Conservation (phyloP, 805 yeast genomes). For the Sugiyamaella smithiae region DNA sequence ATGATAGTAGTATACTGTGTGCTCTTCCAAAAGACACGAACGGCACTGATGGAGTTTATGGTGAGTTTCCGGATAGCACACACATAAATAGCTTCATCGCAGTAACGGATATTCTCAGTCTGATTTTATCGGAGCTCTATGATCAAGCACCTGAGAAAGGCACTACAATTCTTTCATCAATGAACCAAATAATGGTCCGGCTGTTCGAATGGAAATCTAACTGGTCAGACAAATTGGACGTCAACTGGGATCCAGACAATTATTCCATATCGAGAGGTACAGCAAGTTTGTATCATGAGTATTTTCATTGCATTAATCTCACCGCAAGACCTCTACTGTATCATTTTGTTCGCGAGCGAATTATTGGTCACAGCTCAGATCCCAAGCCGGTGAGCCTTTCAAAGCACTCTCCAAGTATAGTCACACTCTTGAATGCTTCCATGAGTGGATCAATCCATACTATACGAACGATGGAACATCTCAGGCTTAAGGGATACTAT, state of each 20-base stretch:
- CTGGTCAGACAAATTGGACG: constrained; percentile 16
- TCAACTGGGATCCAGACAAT: constrained; percentile 14
- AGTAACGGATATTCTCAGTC: constrained; percentile 20
- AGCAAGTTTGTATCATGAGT: constrained; percentile 23
- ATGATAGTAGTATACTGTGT: constrained; percentile 20
- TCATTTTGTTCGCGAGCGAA: constrained; percentile 25
- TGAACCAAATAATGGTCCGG: constrained; percentile 13
- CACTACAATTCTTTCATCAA: constrained; percentile 3
- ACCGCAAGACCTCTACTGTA: constrained; percentile 25
- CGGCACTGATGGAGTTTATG: neutral
- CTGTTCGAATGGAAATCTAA: constrained; percentile 23
- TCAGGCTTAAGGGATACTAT: constrained; percentile 10
- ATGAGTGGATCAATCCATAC: constrained; percentile 25
- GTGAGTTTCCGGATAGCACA: constrained; percentile 20
- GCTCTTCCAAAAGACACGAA: constrained; percentile 15
- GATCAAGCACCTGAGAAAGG: constrained; percentile 17
- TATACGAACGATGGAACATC: constrained; percentile 17
- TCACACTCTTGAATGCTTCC: constrained; percentile 23
- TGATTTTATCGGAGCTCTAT: constrained; percentile 20
- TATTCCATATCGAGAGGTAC: constrained; percentile 18
- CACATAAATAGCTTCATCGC: constrained; percentile 23
- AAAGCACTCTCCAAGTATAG: constrained; percentile 18
- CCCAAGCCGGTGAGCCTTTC: constrained; percentile 21
- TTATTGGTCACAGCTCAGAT: constrained; percentile 11
- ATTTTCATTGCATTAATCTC: constrained; percentile 25